phyloP scores from a whole-genome alignment of 2,329 filamentous ascomycete species.

The Pseudocercospora vitis region DNA sequence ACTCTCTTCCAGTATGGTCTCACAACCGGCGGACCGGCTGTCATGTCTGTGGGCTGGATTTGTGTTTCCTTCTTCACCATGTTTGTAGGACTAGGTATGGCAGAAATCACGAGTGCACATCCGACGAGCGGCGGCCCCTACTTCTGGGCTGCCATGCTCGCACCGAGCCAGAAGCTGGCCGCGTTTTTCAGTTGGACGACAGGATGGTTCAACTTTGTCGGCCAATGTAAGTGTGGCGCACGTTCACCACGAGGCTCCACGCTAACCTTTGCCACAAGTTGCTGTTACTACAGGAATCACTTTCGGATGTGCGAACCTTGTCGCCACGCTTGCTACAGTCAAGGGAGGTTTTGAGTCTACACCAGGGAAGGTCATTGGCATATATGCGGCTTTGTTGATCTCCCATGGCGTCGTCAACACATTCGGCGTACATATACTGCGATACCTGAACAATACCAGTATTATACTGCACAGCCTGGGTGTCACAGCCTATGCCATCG shows the following conservation, averaged over 20 bases:
- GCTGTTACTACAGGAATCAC: slow-evolving; percentile 53
- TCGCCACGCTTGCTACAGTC: slow-evolving; percentile 49
- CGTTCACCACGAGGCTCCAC: too few species aligned
- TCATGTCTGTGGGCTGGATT: slow-evolving; percentile 59
- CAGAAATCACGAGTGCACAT: slow-evolving; percentile 60
- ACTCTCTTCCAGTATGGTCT: slow-evolving; percentile 59
- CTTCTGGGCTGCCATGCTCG: slow-evolving; percentile 61
- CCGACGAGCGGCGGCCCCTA: slow-evolving; percentile 38
- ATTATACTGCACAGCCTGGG: slow-evolving; percentile 58
- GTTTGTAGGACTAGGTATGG: slow-evolving; percentile 57
- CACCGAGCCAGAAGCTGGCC: slow-evolving; percentile 46
- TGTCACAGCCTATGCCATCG: slow-evolving; percentile 54
- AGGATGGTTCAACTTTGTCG: slow-evolving; percentile 53
- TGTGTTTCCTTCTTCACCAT: slow-evolving; percentile 58
- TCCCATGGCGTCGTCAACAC: slow-evolving; percentile 59
- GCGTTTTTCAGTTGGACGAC: slow-evolving; percentile 52
- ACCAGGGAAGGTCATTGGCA: slow-evolving; percentile 55
- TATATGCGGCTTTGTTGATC: slow-evolving; percentile 58
- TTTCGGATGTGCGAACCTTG: slow-evolving; percentile 49
- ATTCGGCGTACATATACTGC: slow-evolving; percentile 57
- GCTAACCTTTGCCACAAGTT: slow-evolving; percentile 35
- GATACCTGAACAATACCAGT: slow-evolving; percentile 58
- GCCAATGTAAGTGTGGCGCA: slow-evolving; percentile 37
- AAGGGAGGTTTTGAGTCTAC: slow-evolving; percentile 47
- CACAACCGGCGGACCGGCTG: slow-evolving; percentile 55